Conservation (phyloP, 768 basidiomycete genomes). For the Mycena floridula region DNA sequence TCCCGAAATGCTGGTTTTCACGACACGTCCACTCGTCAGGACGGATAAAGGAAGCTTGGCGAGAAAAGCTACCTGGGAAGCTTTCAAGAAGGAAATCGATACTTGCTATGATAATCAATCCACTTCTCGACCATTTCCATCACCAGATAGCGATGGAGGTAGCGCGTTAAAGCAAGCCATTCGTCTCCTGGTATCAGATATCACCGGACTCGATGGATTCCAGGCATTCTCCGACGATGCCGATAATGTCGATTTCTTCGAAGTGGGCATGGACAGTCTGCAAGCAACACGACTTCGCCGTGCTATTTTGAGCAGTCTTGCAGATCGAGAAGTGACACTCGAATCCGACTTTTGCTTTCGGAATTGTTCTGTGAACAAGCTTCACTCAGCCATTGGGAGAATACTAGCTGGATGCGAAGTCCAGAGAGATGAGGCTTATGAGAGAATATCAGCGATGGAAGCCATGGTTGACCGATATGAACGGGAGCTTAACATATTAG, state of each 20-base stretch:
- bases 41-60: conserved; percentile 33
- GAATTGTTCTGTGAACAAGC: too few relatives aligned
- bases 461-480: too few relatives aligned
- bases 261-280: conserved; percentile 34
- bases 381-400: too few relatives aligned
- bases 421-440: too few relatives aligned
- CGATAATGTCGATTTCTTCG: conserved; percentile 29
- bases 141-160: conserved; percentile 11
- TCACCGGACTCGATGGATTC: conserved; percentile 12
- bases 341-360: too few relatives aligned
- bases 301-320: conserved; percentile 19
- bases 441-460: too few relatives aligned
- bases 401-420: too few relatives aligned
- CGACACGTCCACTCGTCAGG: conserved; percentile 24
- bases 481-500: too few relatives aligned
- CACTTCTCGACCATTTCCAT: conserved; percentile 18
- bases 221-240: conserved; percentile 3
- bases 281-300: conserved; percentile 30
- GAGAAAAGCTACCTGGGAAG: conserved; percentile 23
- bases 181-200: conserved; percentile 17
- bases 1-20: conserved; percentile 32
- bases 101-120: conserved; percentile 23
- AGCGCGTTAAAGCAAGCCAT: conserved; percentile 15
- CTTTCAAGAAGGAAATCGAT: conserved; percentile 28
- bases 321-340: too few relatives aligned